Percentiles rank a stretch among this genome's conserved stretches.
Evolutionary conservation across 768 basidiomycete species (phyloP).

Genomic region (Pleurotus salmoneostramineus): DNA sequence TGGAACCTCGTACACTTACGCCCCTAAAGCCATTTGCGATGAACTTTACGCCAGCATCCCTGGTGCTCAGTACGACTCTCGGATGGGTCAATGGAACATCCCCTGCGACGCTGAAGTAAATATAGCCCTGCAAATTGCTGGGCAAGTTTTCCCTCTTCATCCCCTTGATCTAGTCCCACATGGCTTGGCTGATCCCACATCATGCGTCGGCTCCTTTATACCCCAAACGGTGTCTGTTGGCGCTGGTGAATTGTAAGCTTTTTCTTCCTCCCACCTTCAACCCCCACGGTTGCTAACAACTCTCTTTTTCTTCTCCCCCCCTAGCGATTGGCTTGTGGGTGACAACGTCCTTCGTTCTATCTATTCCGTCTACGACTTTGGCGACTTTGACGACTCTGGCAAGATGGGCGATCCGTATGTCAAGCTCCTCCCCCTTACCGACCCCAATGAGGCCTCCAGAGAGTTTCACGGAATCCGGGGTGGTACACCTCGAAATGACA

Average conservation of each 20-base stretch:
- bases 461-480: conserved; percentile 72
- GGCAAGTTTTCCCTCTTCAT: conserved; percentile 73
- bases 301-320: not conserved
- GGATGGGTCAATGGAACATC: conserved; percentile 60
- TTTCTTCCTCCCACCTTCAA: not conserved
- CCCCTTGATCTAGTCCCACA: conserved; percentile 70
- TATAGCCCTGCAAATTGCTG: conserved; percentile 72
- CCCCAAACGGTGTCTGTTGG: conserved; percentile 58
- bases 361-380: conserved; percentile 83
- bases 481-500: conserved; percentile 57
- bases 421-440: conserved; percentile 64
- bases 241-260: conserved; percentile 61
- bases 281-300: not conserved
- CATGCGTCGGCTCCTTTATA: conserved; percentile 74
- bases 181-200: conserved; percentile 35
- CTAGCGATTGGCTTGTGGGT: conserved; percentile 78
- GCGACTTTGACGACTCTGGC: conserved; percentile 64
- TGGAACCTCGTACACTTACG: conserved; percentile 81
- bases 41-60: conserved; percentile 64
- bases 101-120: conserved; percentile 76
- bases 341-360: conserved; percentile 82
- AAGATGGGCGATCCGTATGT: conserved; percentile 76
- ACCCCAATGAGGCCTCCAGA: conserved; percentile 64
- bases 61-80: conserved; percentile 57
- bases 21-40: conserved; percentile 55